Evolutionary conservation across 495 filamentous ascomycete species (phyloP), one percentile per base, ranked within the genome.

Genomic region (Sordaria brevicollis): DNA sequence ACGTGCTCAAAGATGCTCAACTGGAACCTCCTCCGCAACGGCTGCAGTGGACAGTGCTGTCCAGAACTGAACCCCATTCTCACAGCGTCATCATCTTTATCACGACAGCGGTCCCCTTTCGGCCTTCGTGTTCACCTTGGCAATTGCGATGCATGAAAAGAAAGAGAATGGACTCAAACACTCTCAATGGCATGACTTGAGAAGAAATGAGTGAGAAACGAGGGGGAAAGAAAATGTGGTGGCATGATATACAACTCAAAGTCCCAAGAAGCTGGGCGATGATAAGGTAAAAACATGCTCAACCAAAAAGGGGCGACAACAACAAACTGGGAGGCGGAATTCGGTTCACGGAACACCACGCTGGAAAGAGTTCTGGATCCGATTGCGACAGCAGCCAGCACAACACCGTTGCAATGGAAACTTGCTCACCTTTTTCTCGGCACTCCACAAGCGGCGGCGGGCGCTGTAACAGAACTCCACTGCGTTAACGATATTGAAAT

Each of bases 1-100:
- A 75, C 68, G 57, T 75, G 74, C 74, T 75, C 74, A 75, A 75
- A 75, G 74, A 38, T 74, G 72, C 74, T 35, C 39, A 41, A 41
- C 10, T 62, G 66, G 25, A 43, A 19, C 19, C 19, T 29, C 11
- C 21, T 4, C n/a, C 17, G 35, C 38, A 62, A 5, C 10, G 54
- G 29, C 33, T 65, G 5, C 29, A 65, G 35, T 29, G 25, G 33
- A 29, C n/a, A 65, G 54, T 65, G 31, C 54, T n/a, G 21, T 38
- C 43, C 43, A 38, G 66, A 33, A 25, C 35, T 67, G n/a, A n/a
- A n/a, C n/a, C n/a, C n/a, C n/a, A n/a, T n/a, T n/a, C n/a, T n/a
- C n/a, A 19, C 19, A 54, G 38, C 19, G 13, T 29, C n/a, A 39
- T 34, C n/a, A 29, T 19, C 19, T 67, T 33, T 11, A 2, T 2